phyloP scores from a whole-genome alignment of 345 rosid species.

The Moringa oleifera region DNA sequence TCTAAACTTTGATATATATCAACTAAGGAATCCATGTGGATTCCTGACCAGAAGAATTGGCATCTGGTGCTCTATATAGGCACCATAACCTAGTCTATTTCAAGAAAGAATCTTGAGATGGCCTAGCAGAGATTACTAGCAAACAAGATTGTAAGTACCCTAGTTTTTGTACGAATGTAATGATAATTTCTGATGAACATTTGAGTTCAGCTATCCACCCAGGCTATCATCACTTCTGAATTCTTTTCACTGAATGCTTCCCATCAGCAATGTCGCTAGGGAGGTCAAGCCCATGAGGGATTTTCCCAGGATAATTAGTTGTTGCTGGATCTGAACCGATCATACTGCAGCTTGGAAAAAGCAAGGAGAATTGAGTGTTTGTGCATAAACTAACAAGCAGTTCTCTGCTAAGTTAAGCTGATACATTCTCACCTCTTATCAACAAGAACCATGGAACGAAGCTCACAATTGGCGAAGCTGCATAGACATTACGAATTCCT shows the following conservation, averaged over 20 bases:
- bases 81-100: neutral
- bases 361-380: neutral
- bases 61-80: neutral
- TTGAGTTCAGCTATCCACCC: too few relatives aligned
- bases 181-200: too few relatives aligned
- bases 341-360: slow-evolving; percentile 30
- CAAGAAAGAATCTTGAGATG: neutral
- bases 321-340: slow-evolving; percentile 36
- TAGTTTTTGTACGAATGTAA: neutral
- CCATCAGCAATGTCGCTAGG: slow-evolving; percentile 46
- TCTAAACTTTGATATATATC: too few relatives aligned
- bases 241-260: neutral
- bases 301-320: slow-evolving; percentile 52
- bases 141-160: neutral
- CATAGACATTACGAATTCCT: slow-evolving; percentile 15
- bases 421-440: slow-evolving; percentile 46
- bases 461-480: slow-evolving; percentile 78
- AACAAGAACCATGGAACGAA: slow-evolving; percentile 53
- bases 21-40: too few relatives aligned
- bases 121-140: slow-evolving; percentile 1
- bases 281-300: slow-evolving; percentile 48
- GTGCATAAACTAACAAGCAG: neutral
- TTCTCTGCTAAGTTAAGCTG: neutral
- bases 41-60: slow-evolving; percentile 12
- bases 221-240: slow-evolving; percentile 6